Evolutionary conservation across 1,139 yeast species (phyloP), one percentile per base, ranked within the genome.

Genomic region (Zygoascus sp.): DNA sequence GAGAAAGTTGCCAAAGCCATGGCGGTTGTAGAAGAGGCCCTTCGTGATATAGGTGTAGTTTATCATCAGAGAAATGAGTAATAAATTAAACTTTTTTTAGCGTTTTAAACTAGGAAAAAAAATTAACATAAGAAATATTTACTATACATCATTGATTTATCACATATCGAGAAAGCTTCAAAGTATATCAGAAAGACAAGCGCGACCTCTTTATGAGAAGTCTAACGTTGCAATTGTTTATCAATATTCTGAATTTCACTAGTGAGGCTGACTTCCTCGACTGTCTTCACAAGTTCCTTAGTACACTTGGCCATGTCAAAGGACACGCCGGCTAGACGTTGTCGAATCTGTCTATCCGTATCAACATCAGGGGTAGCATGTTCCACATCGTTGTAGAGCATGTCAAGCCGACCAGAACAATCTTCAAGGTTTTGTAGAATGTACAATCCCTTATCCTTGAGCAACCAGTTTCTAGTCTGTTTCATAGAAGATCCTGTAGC

Each of bases 281-380:
- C 96, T 1, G 96, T 85, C 70, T 89, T 90, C 30, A 90, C 97
- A 63, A 90, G 76, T 65, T 90, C 97, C 64, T 90, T 90, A 10
- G 97, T 90, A 64, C 95, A 85, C 66, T 92, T 88, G 41, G 97
- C 97, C 70, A 90, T 87, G 63, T 92, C 97, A 68, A 89, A 92
- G 19, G 96, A 89, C 54, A 89, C 84, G 1, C 97, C 97, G 0
- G 97, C 97, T 55, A 92, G 77, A 57, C 97, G 77, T 67, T 90
- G 97, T 66, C 83, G 85, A 70, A 88, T 83, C 55, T 85, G 85
- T 64, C 90, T 86, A 63, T 89, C 95, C 3, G 97, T 96, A 62
- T 77, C 81, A 30, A 58, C 53, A 7, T 66, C 71, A 53, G 81
- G 88, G 42, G 72, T 75, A 52, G 75, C 68, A 25, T 56, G 50